A percentile compares a stretch with the other conserved stretches of the same genome.
Conservation (phyloP, 192 early-diverging fungal genomes). For the Diversispora eburnea region DNA sequence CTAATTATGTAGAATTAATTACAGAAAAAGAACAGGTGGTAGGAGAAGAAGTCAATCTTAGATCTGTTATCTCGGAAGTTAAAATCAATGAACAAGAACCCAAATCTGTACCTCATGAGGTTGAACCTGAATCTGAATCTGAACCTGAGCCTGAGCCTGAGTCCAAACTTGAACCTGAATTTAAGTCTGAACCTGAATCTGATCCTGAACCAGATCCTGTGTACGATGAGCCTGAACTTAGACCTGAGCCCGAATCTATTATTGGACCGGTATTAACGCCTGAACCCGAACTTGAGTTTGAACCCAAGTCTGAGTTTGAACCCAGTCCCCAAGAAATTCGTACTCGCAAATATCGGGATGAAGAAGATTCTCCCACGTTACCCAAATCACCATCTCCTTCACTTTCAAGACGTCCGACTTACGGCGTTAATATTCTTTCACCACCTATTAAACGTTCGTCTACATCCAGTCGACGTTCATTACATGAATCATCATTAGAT, state of each 20-base stretch:
- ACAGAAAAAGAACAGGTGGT: slow-evolving; percentile 39
- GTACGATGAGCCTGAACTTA: too few relatives aligned
- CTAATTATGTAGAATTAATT: slow-evolving; percentile 41
- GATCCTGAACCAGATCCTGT: too few relatives aligned
- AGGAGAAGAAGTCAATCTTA: too few relatives aligned
- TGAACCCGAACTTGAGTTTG: slow-evolving; percentile 15
- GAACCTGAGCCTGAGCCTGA: neutral
- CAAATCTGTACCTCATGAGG: neutral
- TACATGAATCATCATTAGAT: neutral
- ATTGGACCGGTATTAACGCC: neutral
- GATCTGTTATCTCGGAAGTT: too few relatives aligned
- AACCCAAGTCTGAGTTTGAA: slow-evolving; percentile 6
- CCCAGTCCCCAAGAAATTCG: neutral
- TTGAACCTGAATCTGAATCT: neutral
- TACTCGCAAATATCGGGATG: neutral
- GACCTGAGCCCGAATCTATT: too few relatives aligned
- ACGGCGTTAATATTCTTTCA: neutral
- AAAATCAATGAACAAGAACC: too few relatives aligned
- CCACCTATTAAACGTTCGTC: neutral
- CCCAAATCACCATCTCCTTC: neutral
- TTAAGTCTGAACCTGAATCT: too few relatives aligned
- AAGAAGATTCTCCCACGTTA: slow-evolving; percentile 17
- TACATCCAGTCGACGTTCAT: neutral
- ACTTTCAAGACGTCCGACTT: too few relatives aligned
- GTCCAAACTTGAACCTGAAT: neutral